Percentiles rank a stretch among this genome's conserved stretches.
These are phyloP conservation scores for Capillidium rhysosporum DNA, from an alignment of 371 early-diverging fungal genomes.

Conservation along the genomic window DNA sequence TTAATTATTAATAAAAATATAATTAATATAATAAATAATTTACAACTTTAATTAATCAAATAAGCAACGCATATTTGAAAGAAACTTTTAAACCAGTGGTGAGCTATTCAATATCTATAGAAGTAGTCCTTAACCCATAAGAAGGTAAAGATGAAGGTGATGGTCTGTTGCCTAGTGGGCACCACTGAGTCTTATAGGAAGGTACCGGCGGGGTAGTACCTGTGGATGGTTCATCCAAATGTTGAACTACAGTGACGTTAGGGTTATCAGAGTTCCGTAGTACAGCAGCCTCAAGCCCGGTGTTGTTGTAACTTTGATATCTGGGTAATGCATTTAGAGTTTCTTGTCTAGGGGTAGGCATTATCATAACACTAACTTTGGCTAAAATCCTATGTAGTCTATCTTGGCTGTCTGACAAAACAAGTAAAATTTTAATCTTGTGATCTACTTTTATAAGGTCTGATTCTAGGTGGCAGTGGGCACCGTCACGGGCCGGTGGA, in stretches of 20 bases:
- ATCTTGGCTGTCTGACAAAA: slow-evolving; percentile 1
- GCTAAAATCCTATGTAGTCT: slow-evolving; percentile 2
- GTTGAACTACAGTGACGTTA: background rate
- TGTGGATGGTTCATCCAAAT: background rate
- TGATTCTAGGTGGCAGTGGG: background rate
- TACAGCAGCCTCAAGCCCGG: background rate
- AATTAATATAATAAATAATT: too few relatives aligned
- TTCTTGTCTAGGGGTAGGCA: background rate
- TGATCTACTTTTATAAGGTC: slow-evolving; percentile 4
- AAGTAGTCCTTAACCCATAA: background rate
- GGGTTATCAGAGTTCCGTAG: background rate
- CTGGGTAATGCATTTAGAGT: slow-evolving; percentile 2
- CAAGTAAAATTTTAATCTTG: slow-evolving; percentile 1
- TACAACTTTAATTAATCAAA: too few relatives aligned
- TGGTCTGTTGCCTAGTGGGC: background rate
- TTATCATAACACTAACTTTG: slow-evolving; percentile 2
- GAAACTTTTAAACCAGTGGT: too few relatives aligned
- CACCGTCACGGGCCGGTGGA: background rate
- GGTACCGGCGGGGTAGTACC: background rate
- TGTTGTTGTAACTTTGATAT: slow-evolving; percentile 2
- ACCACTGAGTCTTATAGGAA: slow-evolving; percentile 3
- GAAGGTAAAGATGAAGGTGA: slow-evolving; percentile 1
- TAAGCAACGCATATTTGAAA: too few relatives aligned
- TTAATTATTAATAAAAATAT: too few relatives aligned
- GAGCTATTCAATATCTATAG: too few relatives aligned